Evolutionary conservation across 2,329 filamentous ascomycete species (phyloP).

Genomic region (Aspergillus hiratsukae): DNA sequence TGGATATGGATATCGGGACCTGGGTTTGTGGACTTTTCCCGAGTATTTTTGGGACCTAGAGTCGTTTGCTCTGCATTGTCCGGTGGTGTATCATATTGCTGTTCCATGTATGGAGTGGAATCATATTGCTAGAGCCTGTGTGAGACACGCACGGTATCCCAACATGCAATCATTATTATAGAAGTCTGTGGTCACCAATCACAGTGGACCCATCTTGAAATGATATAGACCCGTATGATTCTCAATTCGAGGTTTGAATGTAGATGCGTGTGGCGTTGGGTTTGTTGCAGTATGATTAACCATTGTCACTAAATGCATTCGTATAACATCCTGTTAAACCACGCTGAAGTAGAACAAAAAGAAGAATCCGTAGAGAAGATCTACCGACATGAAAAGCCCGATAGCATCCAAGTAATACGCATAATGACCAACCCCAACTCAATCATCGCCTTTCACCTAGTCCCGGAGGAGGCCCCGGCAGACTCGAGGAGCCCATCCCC

Average conservation of each 20-base stretch:
- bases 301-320: background rate
- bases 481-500: constrained; percentile 16
- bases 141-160: constrained; percentile 7
- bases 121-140: constrained; percentile 16
- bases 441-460: constrained; percentile 27
- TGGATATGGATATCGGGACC: constrained; percentile 28
- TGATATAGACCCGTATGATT: background rate
- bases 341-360: background rate
- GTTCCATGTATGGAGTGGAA: constrained; percentile 13
- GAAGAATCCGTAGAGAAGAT: background rate
- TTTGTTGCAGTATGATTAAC: too few species aligned
- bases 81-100: constrained; percentile 11
- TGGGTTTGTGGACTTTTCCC: constrained; percentile 19
- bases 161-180: background rate
- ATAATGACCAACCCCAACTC: background rate
- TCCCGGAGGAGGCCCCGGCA: constrained; percentile 24
- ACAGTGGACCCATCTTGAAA: background rate
- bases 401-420: background rate
- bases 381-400: background rate
- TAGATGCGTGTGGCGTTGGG: too few species aligned
- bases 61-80: constrained; percentile 9
- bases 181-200: too few species aligned
- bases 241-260: too few species aligned
- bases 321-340: background rate
- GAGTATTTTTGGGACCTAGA: constrained; percentile 9